Percentiles rank a stretch among this genome's conserved stretches.
Conservation (phyloP, 2,329 filamentous ascomycete species). For the Lachnellula arida region DNA sequence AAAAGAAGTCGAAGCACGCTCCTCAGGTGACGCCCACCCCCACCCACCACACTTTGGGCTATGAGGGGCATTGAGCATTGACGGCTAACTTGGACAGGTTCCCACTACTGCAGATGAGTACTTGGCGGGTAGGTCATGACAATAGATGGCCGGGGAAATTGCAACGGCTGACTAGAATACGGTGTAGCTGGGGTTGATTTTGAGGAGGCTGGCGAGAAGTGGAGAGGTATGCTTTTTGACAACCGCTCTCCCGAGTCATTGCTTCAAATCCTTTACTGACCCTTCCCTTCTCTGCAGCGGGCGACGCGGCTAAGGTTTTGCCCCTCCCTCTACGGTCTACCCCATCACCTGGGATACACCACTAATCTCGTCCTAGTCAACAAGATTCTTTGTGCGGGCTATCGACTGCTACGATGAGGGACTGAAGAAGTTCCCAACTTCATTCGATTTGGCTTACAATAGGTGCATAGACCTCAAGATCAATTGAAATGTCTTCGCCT, state of each 20-base stretch:
- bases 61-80: neutral
- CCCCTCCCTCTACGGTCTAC: neutral
- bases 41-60: neutral
- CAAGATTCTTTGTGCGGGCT: slow-evolving; percentile 55
- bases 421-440: slow-evolving; percentile 52
- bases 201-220: slow-evolving; percentile 71
- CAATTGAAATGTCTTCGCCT: neutral
- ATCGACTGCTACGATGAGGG: slow-evolving; percentile 63
- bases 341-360: slow-evolving; percentile 4
- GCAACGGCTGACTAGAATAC: slow-evolving; percentile 9
- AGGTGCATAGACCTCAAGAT: slow-evolving; percentile 46
- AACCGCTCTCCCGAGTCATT: too few species aligned
- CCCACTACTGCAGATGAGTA: slow-evolving; percentile 64
- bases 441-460: slow-evolving; percentile 71
- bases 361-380: slow-evolving; percentile 25
- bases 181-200: slow-evolving; percentile 60
- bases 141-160: neutral
- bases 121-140: slow-evolving; percentile 46
- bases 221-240: slow-evolving; percentile 44
- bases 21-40: slow-evolving; percentile 18
- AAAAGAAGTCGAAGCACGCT: slow-evolving; percentile 34
- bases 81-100: slow-evolving; percentile 33
- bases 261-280: too few species aligned
- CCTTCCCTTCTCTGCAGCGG: slow-evolving; percentile 26
- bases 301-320: slow-evolving; percentile 56